Evolutionary conservation across 768 basidiomycete genomes (phyloP).

Genomic region (Pluteus cervinus): DNA sequence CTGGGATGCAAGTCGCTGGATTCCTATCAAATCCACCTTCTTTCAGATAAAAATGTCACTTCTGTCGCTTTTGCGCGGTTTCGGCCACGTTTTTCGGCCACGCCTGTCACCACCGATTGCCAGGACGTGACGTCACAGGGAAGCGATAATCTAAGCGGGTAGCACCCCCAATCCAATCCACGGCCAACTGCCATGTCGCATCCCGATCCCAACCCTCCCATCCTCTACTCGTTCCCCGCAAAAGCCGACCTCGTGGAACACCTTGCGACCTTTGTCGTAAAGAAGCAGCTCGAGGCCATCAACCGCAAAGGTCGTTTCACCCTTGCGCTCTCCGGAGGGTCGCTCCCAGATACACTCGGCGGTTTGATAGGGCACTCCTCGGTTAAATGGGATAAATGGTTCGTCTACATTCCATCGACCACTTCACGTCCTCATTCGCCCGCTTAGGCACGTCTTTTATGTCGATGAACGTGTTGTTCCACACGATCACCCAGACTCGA

Average conservation of each 20-base stretch:
- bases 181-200: conserved; percentile 36
- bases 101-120: no score
- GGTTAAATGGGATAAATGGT: conserved; percentile 96
- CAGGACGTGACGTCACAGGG: no score
- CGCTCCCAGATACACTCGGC: conserved; percentile 75
- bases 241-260: conserved; percentile 48
- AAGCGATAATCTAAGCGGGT: no score
- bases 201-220: conserved; percentile 56
- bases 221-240: conserved; percentile 67
- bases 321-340: conserved; percentile 90
- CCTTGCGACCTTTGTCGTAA: conserved; percentile 78
- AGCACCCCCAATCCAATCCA: no score
- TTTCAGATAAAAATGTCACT: no score
- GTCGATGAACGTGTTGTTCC: conserved; percentile 95
- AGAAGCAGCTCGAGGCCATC: conserved; percentile 85
- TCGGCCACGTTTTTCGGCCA: no score
- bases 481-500: conserved; percentile 89
- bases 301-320: conserved; percentile 88
- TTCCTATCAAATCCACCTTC: no score
- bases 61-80: no score
- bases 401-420: conserved; percentile 14
- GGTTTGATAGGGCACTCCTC: conserved; percentile 58
- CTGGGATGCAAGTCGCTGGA: no score
- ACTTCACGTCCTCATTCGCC: background rate
- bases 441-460: conserved; percentile 90